Percentiles rank a stretch among this genome's conserved stretches.
phyloP scores from a whole-genome alignment of 2,329 filamentous ascomycete species.

The Fusarium decemcellulare region DNA sequence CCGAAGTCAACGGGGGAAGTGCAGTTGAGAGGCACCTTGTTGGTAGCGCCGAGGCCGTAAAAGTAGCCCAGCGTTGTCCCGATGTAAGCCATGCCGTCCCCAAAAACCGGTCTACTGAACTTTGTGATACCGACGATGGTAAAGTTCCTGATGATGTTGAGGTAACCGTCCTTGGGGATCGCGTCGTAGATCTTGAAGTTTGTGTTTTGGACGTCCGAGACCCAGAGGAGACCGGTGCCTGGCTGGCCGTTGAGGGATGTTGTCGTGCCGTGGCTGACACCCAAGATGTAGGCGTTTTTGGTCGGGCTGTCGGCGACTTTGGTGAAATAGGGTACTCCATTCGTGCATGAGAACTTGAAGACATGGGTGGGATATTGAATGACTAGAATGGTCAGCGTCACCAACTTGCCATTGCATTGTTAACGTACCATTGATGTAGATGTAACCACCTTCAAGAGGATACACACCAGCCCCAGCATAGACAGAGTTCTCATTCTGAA shows the following conservation, averaged over 20 bases:
- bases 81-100: conserved; percentile 69
- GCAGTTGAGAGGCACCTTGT: conserved; percentile 68
- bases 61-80: conserved; percentile 65
- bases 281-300: conserved; percentile 66
- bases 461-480: conserved; percentile 64
- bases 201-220: conserved; percentile 67
- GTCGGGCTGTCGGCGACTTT: conserved; percentile 65
- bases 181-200: conserved; percentile 68
- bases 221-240: conserved; percentile 71
- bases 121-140: conserved; percentile 67
- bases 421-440: conserved; percentile 58
- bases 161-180: conserved; percentile 60
- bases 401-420: fast-evolving
- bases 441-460: conserved; percentile 63
- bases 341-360: conserved; percentile 70
- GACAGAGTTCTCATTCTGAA: conserved; percentile 60
- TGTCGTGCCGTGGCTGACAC: conserved; percentile 69
- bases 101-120: conserved; percentile 71
- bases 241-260: conserved; percentile 67
- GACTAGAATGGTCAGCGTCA: conserved; percentile 47
- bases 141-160: conserved; percentile 66
- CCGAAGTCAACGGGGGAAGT: conserved; percentile 64
- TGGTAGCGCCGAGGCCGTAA: conserved; percentile 70
- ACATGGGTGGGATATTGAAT: conserved; percentile 69
- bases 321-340: conserved; percentile 66